Evolutionary conservation across 2,329 filamentous ascomycete species (phyloP).

Genomic region (Colletotrichum chlorophyti): DNA sequence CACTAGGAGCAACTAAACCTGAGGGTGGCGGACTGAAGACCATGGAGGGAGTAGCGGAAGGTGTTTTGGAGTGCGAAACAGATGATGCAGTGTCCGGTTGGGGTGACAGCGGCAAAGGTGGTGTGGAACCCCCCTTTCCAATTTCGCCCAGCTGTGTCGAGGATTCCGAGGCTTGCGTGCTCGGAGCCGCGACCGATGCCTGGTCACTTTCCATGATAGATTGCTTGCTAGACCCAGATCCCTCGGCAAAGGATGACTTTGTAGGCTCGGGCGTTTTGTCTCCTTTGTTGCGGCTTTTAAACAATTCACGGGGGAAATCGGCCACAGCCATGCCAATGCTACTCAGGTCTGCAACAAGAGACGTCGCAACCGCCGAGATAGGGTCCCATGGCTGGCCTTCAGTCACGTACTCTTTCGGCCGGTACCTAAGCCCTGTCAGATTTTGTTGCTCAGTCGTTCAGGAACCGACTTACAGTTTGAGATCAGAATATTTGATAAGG

Average conservation of each 20-base stretch:
- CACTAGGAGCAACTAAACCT: conserved; percentile 39
- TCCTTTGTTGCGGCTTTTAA: conserved; percentile 45
- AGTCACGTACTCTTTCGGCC: conserved; percentile 72
- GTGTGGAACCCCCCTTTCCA: conserved; percentile 12
- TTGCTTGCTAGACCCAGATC: not conserved
- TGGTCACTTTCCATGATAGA: conserved; percentile 4
- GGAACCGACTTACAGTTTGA: conserved; percentile 69
- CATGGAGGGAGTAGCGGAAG: conserved; percentile 21
- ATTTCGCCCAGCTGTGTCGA: conserved; percentile 21
- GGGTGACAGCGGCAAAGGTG: conserved; percentile 11
- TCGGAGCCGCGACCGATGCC: conserved; percentile 5
- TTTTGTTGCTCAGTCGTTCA: too few relatives aligned
- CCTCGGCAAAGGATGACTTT: conserved; percentile 7
- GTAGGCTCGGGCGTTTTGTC: conserved; percentile 23
- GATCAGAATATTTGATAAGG: conserved; percentile 70
- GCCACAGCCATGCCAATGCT: conserved; percentile 83
- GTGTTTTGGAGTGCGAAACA: not conserved
- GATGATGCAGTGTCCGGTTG: not conserved
- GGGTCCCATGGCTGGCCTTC: conserved; percentile 82
- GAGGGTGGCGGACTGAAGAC: conserved; percentile 34
- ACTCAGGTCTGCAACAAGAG: conserved; percentile 82
- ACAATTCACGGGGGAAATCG: conserved; percentile 69
- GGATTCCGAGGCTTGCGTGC: conserved; percentile 21
- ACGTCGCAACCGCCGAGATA: conserved; percentile 76
- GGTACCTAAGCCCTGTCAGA: conserved; percentile 46